phyloP scores from a whole-genome alignment of 2,329 filamentous ascomycete species.

The Thermothelomyces thermophilus region DNA sequence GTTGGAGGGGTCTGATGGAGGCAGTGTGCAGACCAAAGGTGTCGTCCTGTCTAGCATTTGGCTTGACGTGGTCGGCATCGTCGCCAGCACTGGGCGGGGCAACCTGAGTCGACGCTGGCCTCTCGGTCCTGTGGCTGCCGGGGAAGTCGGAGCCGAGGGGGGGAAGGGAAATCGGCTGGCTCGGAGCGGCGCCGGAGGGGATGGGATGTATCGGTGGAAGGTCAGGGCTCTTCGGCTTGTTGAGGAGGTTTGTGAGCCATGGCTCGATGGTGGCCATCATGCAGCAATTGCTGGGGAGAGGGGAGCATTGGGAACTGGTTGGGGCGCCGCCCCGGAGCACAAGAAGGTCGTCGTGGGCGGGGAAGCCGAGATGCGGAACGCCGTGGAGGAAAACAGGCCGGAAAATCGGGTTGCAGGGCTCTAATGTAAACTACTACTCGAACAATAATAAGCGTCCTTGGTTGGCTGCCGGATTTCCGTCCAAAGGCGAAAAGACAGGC shows the following conservation, averaged over 20 bases:
- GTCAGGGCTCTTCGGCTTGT: conserved; percentile 47
- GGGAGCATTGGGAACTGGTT: conserved; percentile 34
- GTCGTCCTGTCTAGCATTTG: conserved; percentile 16
- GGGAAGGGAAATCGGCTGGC: conserved; percentile 35
- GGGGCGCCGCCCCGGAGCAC: conserved; percentile 12
- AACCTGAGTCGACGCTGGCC: conserved; percentile 27
- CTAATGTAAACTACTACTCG: no score
- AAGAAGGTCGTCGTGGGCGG: background rate
- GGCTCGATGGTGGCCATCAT: conserved; percentile 62
- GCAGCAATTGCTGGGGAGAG: conserved; percentile 30
- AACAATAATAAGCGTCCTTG: no score
- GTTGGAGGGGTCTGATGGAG: conserved; percentile 33
- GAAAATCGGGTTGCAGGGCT: background rate
- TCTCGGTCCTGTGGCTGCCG: conserved; percentile 35
- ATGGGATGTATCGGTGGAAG: conserved; percentile 48
- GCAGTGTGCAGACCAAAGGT: conserved; percentile 12
- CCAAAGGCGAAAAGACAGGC: background rate
- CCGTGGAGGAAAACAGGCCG: background rate
- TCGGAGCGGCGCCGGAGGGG: conserved; percentile 34
- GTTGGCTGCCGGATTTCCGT: background rate
- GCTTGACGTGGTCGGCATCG: conserved; percentile 18
- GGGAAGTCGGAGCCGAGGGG: conserved; percentile 45
- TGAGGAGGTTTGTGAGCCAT: conserved; percentile 58
- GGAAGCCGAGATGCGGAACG: conserved; percentile 7
- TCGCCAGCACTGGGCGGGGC: conserved; percentile 20